Percentiles rank a stretch among this genome's conserved stretches.
These are phyloP conservation scores for Pisolithus tinctorius DNA, from an alignment of 768 basidiomycete genomes.

Conservation along the genomic window DNA sequence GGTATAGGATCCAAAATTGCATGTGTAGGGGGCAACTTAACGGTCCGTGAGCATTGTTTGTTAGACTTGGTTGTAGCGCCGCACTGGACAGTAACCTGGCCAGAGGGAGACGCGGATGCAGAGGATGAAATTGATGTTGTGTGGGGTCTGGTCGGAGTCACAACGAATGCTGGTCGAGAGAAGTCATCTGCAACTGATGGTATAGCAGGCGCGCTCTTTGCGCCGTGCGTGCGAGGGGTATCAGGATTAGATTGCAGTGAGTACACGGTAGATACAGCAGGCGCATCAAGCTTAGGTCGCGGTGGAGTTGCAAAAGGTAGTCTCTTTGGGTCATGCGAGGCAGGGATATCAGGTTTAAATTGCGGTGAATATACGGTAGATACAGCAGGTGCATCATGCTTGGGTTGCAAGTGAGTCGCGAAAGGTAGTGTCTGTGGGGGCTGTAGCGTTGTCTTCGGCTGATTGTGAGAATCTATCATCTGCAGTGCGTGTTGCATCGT, in stretches of 20 bases:
- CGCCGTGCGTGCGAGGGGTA: slow-evolving; percentile 9
- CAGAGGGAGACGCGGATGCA: slow-evolving; percentile 13
- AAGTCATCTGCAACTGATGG: slow-evolving; percentile 3
- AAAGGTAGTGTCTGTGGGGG: not conserved
- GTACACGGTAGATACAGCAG: not conserved
- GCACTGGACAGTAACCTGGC: slow-evolving; percentile 39
- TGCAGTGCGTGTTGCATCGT: slow-evolving; percentile 32
- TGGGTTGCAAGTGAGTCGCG: slow-evolving; percentile 4
- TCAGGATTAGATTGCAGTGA: not conserved
- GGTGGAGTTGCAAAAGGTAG: slow-evolving; percentile 13
- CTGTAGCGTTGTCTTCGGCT: not conserved
- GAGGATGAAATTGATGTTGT: slow-evolving; percentile 12
- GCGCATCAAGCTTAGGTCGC: slow-evolving; percentile 29
- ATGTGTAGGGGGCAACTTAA: slow-evolving; percentile 37
- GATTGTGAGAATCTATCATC: not conserved
- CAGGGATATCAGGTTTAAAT: slow-evolving; percentile 1
- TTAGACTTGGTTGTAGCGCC: slow-evolving; percentile 59
- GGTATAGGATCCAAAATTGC: slow-evolving; percentile 20
- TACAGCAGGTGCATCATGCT: slow-evolving; percentile 8
- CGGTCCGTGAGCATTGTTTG: slow-evolving; percentile 52
- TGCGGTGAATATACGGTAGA: not conserved
- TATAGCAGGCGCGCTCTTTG: not conserved
- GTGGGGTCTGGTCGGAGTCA: slow-evolving; percentile 17
- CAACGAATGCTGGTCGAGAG: slow-evolving; percentile 8
- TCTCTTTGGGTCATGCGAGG: slow-evolving; percentile 13